A percentile compares a stretch with the other conserved stretches of the same genome.
phyloP scores from a whole-genome alignment of 257 asterid species.

The Primulina huaijiensis region DNA sequence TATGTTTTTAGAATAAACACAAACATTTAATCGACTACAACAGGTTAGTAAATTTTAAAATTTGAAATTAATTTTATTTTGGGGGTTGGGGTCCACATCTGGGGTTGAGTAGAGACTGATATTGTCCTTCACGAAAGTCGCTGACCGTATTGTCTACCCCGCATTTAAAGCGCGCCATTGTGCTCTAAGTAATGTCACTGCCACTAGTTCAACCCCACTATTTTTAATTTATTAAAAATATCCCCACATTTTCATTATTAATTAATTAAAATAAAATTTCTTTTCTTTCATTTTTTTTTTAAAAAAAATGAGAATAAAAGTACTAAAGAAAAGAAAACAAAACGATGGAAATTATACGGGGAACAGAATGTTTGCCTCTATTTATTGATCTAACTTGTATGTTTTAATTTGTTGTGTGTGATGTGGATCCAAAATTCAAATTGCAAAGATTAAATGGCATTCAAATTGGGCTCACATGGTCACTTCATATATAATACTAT shows the following conservation, averaged over 20 bases:
- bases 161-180: constrained; percentile 80
- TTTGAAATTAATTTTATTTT: background rate
- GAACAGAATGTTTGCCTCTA: background rate
- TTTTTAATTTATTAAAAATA: background rate
- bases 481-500: too few species aligned
- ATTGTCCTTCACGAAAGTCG: constrained; percentile 56
- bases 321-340: too few species aligned
- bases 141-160: constrained; percentile 73
- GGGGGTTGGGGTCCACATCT: constrained; percentile 54
- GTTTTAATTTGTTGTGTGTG: too few species aligned
- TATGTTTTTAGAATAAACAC: background rate
- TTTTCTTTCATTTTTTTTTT: too few species aligned
- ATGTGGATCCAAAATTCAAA: background rate
- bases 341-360: too few species aligned
- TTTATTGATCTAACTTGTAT: too few species aligned
- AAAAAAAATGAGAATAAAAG: too few species aligned
- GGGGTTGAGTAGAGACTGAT: constrained; percentile 52
- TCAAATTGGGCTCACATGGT: background rate
- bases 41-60: too few species aligned
- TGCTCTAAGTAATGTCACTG: constrained; percentile 21
- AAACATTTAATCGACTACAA: too few species aligned
- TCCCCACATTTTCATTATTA: too few species aligned
- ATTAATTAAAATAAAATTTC: too few species aligned
- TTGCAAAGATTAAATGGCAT: background rate
- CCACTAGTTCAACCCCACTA: constrained; percentile 1